Evolutionary conservation across 2,329 filamentous ascomycete species (phyloP), one percentile per base, ranked within the genome.

Genomic region (Laburnicola sp.): DNA sequence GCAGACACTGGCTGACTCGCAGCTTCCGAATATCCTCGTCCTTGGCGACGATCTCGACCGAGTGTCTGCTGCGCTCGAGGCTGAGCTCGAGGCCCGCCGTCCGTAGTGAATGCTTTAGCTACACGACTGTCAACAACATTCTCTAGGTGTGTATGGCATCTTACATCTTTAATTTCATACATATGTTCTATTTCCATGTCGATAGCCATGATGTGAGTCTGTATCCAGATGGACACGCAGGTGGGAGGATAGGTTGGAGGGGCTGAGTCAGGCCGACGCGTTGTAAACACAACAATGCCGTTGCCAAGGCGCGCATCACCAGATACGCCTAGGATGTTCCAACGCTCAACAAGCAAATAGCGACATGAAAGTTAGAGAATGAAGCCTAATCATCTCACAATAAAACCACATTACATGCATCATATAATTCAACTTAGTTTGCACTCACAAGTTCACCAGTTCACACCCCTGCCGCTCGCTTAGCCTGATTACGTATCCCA

Each of bases 21-120:
- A 91, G 74, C 57, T 86, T 82, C 41, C 92, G 85, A 34, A 83
- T 78, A 53, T 86, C 84, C 70, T 97, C 92, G 58, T 91, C 85
- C 63, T 89, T 88, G 59, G 84, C 76, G 48, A 95, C 79, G 8
- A 86, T 76, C 46, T 89, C 82, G 31, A 87, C 82, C 48, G 85
- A 79, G 60, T 87, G 84, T 48, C 82, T 74, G 58, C 81, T 82
- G 53, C 81, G 80, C 59, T 87, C 84, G 69, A 92, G 89, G 62
- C 83, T 83, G 54, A 88, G 75, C 68, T 95, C 89, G 46, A 91
- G 80, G 11, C 69, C 72, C 36, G 78, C 71, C 40, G 78, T 82
- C 49, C 77, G 76, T 40, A 85, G 73, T 35, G 80, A 75, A 65
- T 81, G 76, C 58, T 80, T 72, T 58, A 77, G 69, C 70, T 78